phyloP scores from a whole-genome alignment of 371 early-diverging fungal genomes.

The Apophysomyces ossiformis region DNA sequence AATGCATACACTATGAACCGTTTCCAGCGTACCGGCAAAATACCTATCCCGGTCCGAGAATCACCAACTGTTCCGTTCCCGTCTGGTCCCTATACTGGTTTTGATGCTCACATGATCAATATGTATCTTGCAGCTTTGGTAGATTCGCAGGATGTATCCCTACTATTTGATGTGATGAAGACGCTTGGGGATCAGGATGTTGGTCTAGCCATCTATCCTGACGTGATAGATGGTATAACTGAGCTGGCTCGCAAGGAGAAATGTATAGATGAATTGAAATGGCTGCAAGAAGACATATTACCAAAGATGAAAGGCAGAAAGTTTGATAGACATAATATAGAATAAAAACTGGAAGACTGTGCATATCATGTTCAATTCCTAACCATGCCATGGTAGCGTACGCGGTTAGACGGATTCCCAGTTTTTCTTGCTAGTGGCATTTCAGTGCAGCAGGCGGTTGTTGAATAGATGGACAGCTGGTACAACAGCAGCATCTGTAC shows the following conservation, averaged over 20 bases:
- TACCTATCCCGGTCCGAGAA: constrained; percentile 49
- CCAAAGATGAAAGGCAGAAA: constrained; percentile 6
- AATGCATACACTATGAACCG: constrained; percentile 49
- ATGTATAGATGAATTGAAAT: constrained; percentile 14
- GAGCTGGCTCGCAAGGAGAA: constrained; percentile 8
- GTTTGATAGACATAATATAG: background rate
- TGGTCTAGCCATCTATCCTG: background rate
- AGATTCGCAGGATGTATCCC: constrained; percentile 44
- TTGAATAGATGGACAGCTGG: no score
- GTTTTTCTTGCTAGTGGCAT: no score
- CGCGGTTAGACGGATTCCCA: no score
- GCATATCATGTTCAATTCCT: no score
- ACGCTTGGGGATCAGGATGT: constrained; percentile 30
- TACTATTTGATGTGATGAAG: constrained; percentile 46
- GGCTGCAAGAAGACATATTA: constrained; percentile 13
- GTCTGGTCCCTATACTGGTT: constrained; percentile 44
- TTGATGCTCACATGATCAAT: constrained; percentile 47
- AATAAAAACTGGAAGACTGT: background rate
- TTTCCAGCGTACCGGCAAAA: constrained; percentile 40
- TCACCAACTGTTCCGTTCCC: constrained; percentile 46
- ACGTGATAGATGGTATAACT: constrained; percentile 1
- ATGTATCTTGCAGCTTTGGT: constrained; percentile 40
- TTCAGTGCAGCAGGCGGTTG: no score
- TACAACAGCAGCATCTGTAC: no score
- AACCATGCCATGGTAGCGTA: no score